These are phyloP conservation scores for Entoloma clypeatum DNA, from an alignment of 1,284 basidiomycete species.

Conservation along the genomic window DNA sequence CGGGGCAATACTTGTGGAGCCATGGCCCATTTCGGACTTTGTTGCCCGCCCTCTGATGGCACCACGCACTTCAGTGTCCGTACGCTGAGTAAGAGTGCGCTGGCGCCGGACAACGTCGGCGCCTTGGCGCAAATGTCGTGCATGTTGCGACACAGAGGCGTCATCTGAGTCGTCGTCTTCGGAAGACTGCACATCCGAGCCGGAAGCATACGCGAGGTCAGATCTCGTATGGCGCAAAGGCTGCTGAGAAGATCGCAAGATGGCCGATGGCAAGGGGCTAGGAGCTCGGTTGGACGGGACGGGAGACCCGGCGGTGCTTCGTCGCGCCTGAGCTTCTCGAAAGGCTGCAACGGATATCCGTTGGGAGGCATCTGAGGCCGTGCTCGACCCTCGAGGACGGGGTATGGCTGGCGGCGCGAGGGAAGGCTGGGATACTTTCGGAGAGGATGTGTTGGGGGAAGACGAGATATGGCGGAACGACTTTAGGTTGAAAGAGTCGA, in stretches of 20 bases:
- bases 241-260: too few relatives aligned
- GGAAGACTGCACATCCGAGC: conserved; percentile 23
- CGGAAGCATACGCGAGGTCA: conserved; percentile 28
- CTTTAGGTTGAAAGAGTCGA: conserved; percentile 54
- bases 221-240: too few relatives aligned
- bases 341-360: conserved; percentile 76
- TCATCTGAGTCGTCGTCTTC: conserved; percentile 34
- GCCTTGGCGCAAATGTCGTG: background rate
- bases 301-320: conserved; percentile 60
- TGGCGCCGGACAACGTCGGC: conserved; percentile 22
- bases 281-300: conserved; percentile 47
- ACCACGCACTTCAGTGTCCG: conserved; percentile 10
- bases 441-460: conserved; percentile 25
- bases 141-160: conserved; percentile 7
- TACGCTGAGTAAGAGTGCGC: conserved; percentile 31
- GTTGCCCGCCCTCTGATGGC: conserved; percentile 26
- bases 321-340: conserved; percentile 67
- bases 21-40: conserved; percentile 40
- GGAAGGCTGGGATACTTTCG: conserved; percentile 27
- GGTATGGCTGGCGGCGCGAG: conserved; percentile 29
- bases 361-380: conserved; percentile 61
- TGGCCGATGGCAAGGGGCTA: conserved; percentile 31
- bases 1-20: conserved; percentile 19
- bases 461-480: conserved; percentile 63
- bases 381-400: conserved; percentile 53